Conservation (phyloP, 805 yeast species). For the Teunomyces tritomae region DNA sequence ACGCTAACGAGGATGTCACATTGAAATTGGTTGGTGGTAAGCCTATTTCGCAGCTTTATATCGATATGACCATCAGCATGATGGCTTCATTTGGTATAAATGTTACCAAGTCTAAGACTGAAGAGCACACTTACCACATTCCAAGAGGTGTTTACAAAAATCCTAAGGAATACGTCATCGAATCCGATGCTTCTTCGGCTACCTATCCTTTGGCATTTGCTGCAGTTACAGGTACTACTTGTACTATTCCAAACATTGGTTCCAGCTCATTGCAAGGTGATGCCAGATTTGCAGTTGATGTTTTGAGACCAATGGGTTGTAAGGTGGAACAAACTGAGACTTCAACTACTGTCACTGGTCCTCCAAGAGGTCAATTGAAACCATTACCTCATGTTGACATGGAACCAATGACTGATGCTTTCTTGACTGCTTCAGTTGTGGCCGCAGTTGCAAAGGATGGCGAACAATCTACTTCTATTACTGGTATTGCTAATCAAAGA, state of each 20-base stretch:
- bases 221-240: slow-evolving; percentile 89
- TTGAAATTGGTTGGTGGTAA: slow-evolving; percentile 90
- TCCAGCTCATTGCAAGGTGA: slow-evolving; percentile 92
- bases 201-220: slow-evolving; percentile 98
- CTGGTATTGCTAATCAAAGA: slow-evolving; percentile 96
- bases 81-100: slow-evolving; percentile 85
- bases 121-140: slow-evolving; percentile 83
- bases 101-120: slow-evolving; percentile 67
- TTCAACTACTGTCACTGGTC: slow-evolving; percentile 91
- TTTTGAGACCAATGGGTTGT: slow-evolving; percentile 94
- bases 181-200: slow-evolving; percentile 96
- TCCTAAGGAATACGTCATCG: slow-evolving; percentile 84
- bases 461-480: slow-evolving; percentile 64
- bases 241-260: slow-evolving; percentile 94
- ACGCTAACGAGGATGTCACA: slow-evolving; percentile 84
- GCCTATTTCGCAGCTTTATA: slow-evolving; percentile 93
- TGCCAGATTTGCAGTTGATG: slow-evolving; percentile 93
- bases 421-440: slow-evolving; percentile 91
- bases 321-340: slow-evolving; percentile 75
- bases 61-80: slow-evolving; percentile 96
- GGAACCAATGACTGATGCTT: slow-evolving; percentile 99
- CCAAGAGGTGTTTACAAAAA: slow-evolving; percentile 80
- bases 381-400: slow-evolving; percentile 81
- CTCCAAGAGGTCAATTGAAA: slow-evolving; percentile 62
- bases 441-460: slow-evolving; percentile 79